These are phyloP conservation scores for Gelatoporia subvermispora DNA, from an alignment of 768 basidiomycete genomes.

Conservation along the genomic window DNA sequence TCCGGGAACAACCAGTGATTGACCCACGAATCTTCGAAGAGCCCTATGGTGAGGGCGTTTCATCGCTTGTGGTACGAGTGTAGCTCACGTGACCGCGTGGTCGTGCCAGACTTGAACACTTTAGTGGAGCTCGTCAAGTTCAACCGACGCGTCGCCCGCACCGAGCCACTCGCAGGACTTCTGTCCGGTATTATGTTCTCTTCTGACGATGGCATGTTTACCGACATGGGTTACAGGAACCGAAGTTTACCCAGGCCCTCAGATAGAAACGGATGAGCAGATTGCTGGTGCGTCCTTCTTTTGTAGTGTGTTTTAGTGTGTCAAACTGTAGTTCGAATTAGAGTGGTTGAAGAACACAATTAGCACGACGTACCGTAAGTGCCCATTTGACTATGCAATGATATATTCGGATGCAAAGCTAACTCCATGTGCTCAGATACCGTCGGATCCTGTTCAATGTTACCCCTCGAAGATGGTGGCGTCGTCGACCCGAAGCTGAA, in stretches of 20 bases:
- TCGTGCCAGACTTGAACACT: constrained; percentile 15
- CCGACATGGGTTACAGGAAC: background rate
- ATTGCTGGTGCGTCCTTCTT: constrained; percentile 6
- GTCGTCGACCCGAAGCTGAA: constrained; percentile 6
- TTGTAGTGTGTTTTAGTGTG: no score
- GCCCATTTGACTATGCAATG: no score
- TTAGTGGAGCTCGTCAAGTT: constrained; percentile 21
- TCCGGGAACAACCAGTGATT: constrained; percentile 17
- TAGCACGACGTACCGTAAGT: background rate
- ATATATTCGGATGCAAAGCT: background rate
- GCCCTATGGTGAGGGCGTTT: constrained; percentile 15
- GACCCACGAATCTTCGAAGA: constrained; percentile 25
- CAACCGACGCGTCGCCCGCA: constrained; percentile 13
- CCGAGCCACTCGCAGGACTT: constrained; percentile 15
- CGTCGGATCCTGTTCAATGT: constrained; percentile 3
- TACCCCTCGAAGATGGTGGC: constrained; percentile 9
- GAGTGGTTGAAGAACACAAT: background rate
- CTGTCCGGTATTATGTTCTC: constrained; percentile 3
- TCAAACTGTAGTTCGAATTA: background rate
- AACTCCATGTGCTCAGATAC: background rate
- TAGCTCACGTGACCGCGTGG: no score
- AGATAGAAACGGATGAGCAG: constrained; percentile 24
- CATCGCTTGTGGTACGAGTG: background rate
- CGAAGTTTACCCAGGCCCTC: constrained; percentile 27
- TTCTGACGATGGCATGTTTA: no score